Evolutionary conservation across 1,284 basidiomycete species (phyloP).

Genomic region (Sanguinoderma infundibulare): DNA sequence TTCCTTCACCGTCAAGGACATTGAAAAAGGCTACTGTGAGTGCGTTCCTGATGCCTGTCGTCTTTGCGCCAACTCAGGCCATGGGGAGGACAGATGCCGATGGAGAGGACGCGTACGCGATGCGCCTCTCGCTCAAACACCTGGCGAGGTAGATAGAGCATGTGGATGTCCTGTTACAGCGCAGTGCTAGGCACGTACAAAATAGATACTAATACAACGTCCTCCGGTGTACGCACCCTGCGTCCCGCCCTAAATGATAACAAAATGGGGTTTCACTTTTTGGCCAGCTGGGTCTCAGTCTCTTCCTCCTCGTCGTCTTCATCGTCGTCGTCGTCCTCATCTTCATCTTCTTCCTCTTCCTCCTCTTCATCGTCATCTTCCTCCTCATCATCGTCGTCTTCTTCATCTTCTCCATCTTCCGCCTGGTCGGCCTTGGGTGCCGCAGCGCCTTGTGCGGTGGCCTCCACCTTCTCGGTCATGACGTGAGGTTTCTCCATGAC

Average conservation of each 20-base stretch:
- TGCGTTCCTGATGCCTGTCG: slow-evolving; percentile 21
- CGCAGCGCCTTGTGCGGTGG: background rate
- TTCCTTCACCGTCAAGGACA: slow-evolving; percentile 77
- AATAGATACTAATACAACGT: slow-evolving; percentile 23
- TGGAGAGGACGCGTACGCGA: slow-evolving; percentile 91
- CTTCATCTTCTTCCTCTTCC: background rate
- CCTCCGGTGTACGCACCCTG: background rate
- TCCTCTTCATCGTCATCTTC: slow-evolving; percentile 1
- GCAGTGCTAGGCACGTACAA: slow-evolving; percentile 9
- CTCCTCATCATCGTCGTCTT: background rate
- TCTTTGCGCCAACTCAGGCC: background rate
- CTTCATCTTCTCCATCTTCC: background rate
- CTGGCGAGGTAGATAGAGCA: slow-evolving; percentile 27
- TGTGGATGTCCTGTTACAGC: slow-evolving; percentile 17
- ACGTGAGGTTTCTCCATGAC: background rate
- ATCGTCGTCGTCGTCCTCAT: slow-evolving; percentile 1
- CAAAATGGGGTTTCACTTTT: background rate
- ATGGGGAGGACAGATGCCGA: slow-evolving; percentile 75
- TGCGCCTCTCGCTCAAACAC: slow-evolving; percentile 70
- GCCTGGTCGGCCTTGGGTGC: background rate
- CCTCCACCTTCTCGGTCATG: background rate
- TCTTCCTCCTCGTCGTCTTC: slow-evolving; percentile 1
- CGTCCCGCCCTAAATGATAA: background rate
- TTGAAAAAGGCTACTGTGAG: slow-evolving; percentile 87
- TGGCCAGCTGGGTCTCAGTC: background rate